phyloP scores from a whole-genome alignment of 768 basidiomycete genomes.

The Leccinum sublutescens region DNA sequence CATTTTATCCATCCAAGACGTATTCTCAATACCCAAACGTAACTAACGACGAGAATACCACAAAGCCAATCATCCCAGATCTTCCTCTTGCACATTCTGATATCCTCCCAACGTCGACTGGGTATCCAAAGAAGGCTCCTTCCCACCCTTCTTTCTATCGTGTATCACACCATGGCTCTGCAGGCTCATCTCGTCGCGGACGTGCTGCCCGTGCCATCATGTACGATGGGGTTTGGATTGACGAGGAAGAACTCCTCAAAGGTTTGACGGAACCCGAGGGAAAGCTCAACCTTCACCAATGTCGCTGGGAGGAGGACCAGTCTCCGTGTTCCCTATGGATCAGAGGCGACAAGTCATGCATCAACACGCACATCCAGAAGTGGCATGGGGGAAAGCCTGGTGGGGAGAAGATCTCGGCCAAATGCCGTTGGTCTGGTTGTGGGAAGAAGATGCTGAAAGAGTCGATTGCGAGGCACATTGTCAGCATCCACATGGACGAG shows the following conservation, averaged over 20 bases:
- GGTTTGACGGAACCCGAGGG: not conserved
- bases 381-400: conserved; percentile 10
- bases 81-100: not conserved
- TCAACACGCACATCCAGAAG: conserved; percentile 6
- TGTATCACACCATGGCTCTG: not conserved
- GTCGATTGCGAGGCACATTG: conserved; percentile 19
- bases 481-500: conserved; percentile 16
- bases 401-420: conserved; percentile 5
- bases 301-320: conserved; percentile 11
- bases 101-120: too few relatives aligned
- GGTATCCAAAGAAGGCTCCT: not conserved
- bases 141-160: not conserved
- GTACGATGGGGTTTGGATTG: conserved; percentile 9
- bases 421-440: conserved; percentile 19
- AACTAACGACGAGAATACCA: not conserved
- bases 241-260: conserved; percentile 13
- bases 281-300: conserved; percentile 8
- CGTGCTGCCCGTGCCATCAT: conserved; percentile 4
- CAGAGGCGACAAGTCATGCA: conserved; percentile 12
- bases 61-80: not conserved
- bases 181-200: not conserved
- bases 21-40: not conserved
- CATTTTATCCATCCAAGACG: too few relatives aligned
- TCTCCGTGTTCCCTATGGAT: conserved; percentile 17
- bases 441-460: conserved; percentile 22